These are phyloP conservation scores for Mucor plumbeus DNA, from an alignment of 371 early-diverging fungal species.

Conservation along the genomic window DNA sequence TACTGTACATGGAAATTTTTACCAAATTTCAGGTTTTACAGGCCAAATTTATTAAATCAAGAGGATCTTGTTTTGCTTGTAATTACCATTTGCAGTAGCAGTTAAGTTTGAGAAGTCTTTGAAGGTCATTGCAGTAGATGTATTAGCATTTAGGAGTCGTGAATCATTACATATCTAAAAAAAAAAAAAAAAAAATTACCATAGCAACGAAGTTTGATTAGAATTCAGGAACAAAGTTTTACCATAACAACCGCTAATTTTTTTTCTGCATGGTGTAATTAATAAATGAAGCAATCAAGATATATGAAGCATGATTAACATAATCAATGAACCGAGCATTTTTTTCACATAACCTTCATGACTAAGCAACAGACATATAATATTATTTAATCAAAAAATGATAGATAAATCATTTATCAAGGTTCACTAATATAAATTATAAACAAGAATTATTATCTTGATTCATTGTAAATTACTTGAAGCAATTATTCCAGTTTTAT, in stretches of 20 bases:
- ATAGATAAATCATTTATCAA: too few relatives aligned
- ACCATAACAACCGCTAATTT: background rate
- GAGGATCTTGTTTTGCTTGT: background rate
- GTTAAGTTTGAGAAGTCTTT: background rate
- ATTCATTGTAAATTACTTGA: background rate
- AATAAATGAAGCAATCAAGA: background rate
- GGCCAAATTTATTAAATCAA: background rate
- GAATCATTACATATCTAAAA: background rate
- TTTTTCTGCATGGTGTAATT: background rate
- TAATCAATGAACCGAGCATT: too few relatives aligned
- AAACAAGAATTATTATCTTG: too few relatives aligned
- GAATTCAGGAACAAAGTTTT: conserved; percentile 4
- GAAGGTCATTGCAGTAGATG: background rate
- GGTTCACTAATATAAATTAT: too few relatives aligned
- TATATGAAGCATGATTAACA: background rate
- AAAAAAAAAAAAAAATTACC: background rate
- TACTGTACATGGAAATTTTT: background rate
- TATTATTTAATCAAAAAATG: too few relatives aligned
- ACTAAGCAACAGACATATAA: too few relatives aligned
- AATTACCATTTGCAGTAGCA: background rate
- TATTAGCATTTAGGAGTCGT: background rate
- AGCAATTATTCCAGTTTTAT: conserved; percentile 3
- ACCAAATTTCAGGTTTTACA: conserved; percentile 1
- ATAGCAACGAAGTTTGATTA: background rate
- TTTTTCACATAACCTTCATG: too few relatives aligned